Evolutionary conservation across 257 asterid genomes (phyloP).

Genomic region (Solanum chiquidenum): DNA sequence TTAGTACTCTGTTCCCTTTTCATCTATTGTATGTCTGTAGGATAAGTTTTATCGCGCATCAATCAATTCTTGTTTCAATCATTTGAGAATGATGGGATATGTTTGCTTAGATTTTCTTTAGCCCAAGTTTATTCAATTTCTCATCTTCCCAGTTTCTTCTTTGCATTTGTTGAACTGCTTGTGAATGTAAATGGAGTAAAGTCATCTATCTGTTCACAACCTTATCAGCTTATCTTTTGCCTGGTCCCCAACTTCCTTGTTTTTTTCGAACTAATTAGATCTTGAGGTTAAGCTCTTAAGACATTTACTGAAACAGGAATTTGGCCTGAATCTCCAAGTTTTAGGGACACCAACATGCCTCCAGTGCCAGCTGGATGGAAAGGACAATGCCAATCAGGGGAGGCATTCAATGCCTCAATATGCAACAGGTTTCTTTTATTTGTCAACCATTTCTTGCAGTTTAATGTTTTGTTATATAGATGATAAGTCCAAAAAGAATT

Average conservation of each 20-base stretch:
- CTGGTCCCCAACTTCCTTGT: background rate
- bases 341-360: constrained; percentile 72
- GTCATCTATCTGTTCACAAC: background rate
- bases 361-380: constrained; percentile 84
- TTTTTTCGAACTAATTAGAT: background rate
- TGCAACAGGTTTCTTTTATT: constrained; percentile 66
- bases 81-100: background rate
- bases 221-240: background rate
- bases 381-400: constrained; percentile 82
- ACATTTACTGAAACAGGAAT: constrained; percentile 39
- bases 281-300: background rate
- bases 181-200: background rate
- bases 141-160: background rate
- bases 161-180: background rate
- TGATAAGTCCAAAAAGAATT: background rate
- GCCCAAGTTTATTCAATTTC: background rate
- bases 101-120: background rate
- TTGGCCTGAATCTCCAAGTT: constrained; percentile 97
- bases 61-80: background rate
- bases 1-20: background rate
- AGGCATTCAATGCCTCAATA: constrained; percentile 65
- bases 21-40: background rate
- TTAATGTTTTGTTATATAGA: background rate
- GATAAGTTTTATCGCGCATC: background rate
- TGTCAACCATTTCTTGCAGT: background rate